Evolutionary conservation across 768 basidiomycete species (phyloP), one percentile per base, ranked within the genome.

Genomic region (Phlegmacium glaucopus): DNA sequence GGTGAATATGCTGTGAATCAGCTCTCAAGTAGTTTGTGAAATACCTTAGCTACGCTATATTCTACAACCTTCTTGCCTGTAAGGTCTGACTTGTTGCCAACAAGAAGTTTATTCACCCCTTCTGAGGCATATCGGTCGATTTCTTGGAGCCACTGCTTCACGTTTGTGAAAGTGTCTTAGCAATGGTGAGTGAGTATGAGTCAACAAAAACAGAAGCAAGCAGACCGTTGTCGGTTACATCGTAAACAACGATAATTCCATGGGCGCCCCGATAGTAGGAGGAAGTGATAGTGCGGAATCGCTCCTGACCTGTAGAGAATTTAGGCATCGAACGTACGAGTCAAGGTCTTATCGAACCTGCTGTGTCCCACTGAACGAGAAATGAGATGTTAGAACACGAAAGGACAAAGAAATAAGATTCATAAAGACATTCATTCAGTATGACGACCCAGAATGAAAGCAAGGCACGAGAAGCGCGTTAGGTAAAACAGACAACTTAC

Each of bases 251-350:
- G 61, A 98, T 89, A 65, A 98, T 98, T 53, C 96, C 96, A 64
- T 95, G 93, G 40, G 96, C 96, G 35, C 96, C 96, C 50, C 96
- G 83, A 75, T 99, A 99, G 78, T 99, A 99, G n/a, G 94, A 92
- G 3, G 94, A 93, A 6, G 96, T 98, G 67, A 99, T 99, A 11
- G 96, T 98, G 52, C 96, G 83, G 87, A 97, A 97, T 26, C 94
- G 84, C 69, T 99, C 96, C 69, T 99, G 96, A 32, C 96, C 90
- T 90, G 28, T 10, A 43, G 16, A 51, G 40, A 50, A 35, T 49
- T 30, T 15, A 30, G 34, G 28, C 41, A 28, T 51, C 40, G 52
- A 39, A 35, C n/a, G n/a, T 36, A 27, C 25, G 11, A 16, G n/a
- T 18, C 17, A 36, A 29, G 37, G 34, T 29, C 42, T 53, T 51